phyloP scores from a whole-genome alignment of 1,284 basidiomycete genomes.

The Trametes pubescens region DNA sequence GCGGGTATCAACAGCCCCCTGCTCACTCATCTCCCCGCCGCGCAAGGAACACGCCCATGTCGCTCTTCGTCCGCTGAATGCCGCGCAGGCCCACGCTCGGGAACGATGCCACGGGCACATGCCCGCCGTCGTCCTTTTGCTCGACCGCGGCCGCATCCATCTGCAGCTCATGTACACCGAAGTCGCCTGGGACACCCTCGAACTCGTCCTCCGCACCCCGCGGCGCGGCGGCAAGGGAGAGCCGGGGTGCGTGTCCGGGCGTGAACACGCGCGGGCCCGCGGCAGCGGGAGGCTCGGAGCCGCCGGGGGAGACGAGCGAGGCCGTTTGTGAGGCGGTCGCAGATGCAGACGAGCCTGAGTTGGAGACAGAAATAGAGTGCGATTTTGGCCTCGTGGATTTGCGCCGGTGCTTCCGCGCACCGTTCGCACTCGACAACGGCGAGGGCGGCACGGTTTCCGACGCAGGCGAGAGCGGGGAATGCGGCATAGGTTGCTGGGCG shows the following conservation, averaged over 20 bases:
- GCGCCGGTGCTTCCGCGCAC: slow-evolving; percentile 33
- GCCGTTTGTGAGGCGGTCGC: slow-evolving; percentile 43
- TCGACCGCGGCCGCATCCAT: slow-evolving; percentile 11
- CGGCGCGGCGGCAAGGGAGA: background rate
- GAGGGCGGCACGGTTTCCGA: slow-evolving; percentile 13
- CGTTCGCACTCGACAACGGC: background rate
- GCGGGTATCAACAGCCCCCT: slow-evolving; percentile 3
- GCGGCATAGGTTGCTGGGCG: slow-evolving; percentile 34
- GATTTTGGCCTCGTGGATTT: slow-evolving; percentile 26
- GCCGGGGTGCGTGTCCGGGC: slow-evolving; percentile 6
- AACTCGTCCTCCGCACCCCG: slow-evolving; percentile 21
- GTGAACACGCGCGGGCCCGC: slow-evolving; percentile 17
- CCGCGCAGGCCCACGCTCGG: slow-evolving; percentile 42
- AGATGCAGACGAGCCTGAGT: slow-evolving; percentile 28
- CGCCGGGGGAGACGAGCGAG: slow-evolving; percentile 36
- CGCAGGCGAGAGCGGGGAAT: slow-evolving; percentile 18
- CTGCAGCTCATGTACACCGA: slow-evolving; percentile 19
- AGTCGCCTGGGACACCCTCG: slow-evolving; percentile 35
- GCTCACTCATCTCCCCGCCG: slow-evolving; percentile 39
- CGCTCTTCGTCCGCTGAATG: slow-evolving; percentile 41
- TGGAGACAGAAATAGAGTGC: slow-evolving; percentile 39
- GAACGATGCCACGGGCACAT: slow-evolving; percentile 35
- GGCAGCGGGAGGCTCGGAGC: slow-evolving; percentile 19
- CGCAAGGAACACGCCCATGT: slow-evolving; percentile 45
- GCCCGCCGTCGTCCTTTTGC: slow-evolving; percentile 9